Conservation (phyloP, 2,329 filamentous ascomycete genomes). For the Phialemoniopsis sp. region DNA sequence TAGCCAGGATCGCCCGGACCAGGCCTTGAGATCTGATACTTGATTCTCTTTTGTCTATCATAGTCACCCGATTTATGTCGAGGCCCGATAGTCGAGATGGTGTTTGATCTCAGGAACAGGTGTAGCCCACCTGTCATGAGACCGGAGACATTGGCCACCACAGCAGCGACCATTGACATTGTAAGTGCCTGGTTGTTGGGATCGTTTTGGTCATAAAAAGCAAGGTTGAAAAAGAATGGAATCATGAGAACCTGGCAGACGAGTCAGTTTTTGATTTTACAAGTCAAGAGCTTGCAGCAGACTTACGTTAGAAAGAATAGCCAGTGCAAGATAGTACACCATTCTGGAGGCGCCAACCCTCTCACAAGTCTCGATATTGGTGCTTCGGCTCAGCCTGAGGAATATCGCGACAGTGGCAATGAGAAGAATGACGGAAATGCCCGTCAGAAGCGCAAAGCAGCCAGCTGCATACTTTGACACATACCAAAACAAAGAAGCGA, state of each 20-base stretch:
- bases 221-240: constrained; percentile 59
- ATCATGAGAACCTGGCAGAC: constrained; percentile 48
- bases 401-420: constrained; percentile 50
- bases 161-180: constrained; percentile 59
- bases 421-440: constrained; percentile 45
- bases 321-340: constrained; percentile 62
- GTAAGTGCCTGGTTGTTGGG: constrained; percentile 35
- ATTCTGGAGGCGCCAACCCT: constrained; percentile 63
- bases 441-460: constrained; percentile 49
- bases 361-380: constrained; percentile 53
- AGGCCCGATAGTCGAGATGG: constrained; percentile 48
- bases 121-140: constrained; percentile 62
- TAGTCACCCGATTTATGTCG: constrained; percentile 41
- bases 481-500: constrained; percentile 66
- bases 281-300: too few species aligned
- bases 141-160: constrained; percentile 63
- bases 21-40: constrained; percentile 41
- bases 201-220: constrained; percentile 32
- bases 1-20: constrained; percentile 23
- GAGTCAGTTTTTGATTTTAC: too few species aligned
- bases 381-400: constrained; percentile 49
- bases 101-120: constrained; percentile 62
- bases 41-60: constrained; percentile 33
- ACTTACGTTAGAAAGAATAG: constrained; percentile 53
- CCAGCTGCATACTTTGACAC: constrained; percentile 55